Conservation (phyloP, 768 basidiomycete genomes). For the Melanogaster broomeanus region DNA sequence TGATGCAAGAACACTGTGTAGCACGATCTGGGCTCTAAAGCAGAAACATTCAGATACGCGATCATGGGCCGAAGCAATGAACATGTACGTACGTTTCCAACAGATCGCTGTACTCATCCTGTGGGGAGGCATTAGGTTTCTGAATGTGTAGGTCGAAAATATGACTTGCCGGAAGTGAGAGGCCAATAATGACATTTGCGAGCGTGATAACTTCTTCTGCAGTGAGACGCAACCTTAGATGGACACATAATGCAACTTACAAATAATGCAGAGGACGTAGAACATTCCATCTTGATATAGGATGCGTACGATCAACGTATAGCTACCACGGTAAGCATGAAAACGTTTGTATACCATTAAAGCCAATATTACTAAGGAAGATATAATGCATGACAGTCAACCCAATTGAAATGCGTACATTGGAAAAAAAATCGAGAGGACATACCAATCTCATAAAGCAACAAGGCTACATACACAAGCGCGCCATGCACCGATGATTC, state of each 20-base stretch:
- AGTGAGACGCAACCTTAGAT: background rate
- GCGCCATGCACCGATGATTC: too few species aligned
- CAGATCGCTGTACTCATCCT: constrained; percentile 8
- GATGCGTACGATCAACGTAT: constrained; percentile 1
- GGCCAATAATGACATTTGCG: constrained; percentile 9
- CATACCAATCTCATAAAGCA: constrained; percentile 5
- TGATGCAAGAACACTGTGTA: constrained; percentile 7
- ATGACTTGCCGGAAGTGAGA: constrained; percentile 8
- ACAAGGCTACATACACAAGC: too few species aligned
- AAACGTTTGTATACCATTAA: constrained; percentile 7
- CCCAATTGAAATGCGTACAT: too few species aligned
- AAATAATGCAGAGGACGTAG: constrained; percentile 18
- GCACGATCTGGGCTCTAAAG: background rate
- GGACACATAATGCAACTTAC: background rate
- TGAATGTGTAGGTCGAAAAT: background rate
- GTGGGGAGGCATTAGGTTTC: background rate
- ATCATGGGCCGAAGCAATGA: too few species aligned
- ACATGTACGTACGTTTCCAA: constrained; percentile 1
- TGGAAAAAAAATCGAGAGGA: background rate
- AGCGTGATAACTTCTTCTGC: constrained; percentile 13
- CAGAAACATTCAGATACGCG: background rate
- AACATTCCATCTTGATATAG: constrained; percentile 19
- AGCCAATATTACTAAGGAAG: constrained; percentile 6
- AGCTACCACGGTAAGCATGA: constrained; percentile 2
- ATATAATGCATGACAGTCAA: background rate